These are phyloP conservation scores for Gelatoporia subvermispora DNA, from an alignment of 768 basidiomycete genomes.

Conservation along the genomic window DNA sequence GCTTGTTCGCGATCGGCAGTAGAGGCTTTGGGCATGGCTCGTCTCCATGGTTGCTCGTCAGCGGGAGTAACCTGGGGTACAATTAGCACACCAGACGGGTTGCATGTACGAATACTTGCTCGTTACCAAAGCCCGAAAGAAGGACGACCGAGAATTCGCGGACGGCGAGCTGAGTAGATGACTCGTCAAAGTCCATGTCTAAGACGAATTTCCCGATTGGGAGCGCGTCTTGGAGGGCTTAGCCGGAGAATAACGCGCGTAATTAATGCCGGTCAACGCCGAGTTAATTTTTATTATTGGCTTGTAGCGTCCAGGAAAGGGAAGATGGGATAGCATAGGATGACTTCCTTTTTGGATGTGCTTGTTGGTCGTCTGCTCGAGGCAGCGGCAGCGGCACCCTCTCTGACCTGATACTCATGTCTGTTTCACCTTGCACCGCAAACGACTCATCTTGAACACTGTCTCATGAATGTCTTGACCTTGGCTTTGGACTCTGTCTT, in stretches of 20 bases:
- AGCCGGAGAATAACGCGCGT: no score
- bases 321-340: no score
- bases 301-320: no score
- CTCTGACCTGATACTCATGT: conserved; percentile 1
- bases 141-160: conserved; percentile 87
- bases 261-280: no score
- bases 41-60: conserved; percentile 73
- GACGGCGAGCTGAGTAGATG: conserved; percentile 43
- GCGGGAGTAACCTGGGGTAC: conserved; percentile 55
- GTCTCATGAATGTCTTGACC: neutral
- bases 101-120: conserved; percentile 44
- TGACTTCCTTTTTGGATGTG: neutral
- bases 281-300: no score
- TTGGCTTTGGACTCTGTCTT: neutral
- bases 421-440: neutral
- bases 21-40: conserved; percentile 83
- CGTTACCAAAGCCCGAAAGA: conserved; percentile 88
- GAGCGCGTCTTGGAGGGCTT: no score
- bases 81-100: neutral
- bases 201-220: no score
- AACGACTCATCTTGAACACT: no score
- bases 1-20: conserved; percentile 81
- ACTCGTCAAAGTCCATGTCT: conserved; percentile 61
- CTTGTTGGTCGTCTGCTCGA: conserved; percentile 3
- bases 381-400: no score